A percentile compares a stretch with the other conserved stretches of the same genome.
phyloP scores from a whole-genome alignment of 106 monocot species.

The Allium sativum region DNA sequence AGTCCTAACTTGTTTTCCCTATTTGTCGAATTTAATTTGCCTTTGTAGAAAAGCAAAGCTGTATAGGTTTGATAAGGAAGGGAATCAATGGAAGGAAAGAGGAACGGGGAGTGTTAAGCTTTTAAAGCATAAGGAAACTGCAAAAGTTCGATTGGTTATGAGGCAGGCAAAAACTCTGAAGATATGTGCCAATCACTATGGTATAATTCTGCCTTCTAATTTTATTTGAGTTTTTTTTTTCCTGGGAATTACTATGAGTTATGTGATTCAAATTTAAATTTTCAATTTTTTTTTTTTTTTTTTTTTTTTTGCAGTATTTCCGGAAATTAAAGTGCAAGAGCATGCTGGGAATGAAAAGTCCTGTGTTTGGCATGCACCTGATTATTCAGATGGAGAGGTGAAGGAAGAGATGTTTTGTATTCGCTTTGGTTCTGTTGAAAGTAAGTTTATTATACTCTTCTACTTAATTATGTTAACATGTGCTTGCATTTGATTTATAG shows the following conservation, averaged over 20 bases:
- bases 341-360: slow-evolving; percentile 90
- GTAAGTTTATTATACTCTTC: slow-evolving; percentile 23
- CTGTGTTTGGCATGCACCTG: slow-evolving; percentile 94
- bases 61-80: slow-evolving; percentile 86
- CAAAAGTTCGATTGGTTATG: slow-evolving; percentile 89
- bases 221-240: background rate
- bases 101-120: slow-evolving; percentile 81
- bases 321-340: slow-evolving; percentile 64
- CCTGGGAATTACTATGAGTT: background rate
- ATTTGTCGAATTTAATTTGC: background rate
- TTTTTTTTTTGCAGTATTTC: slow-evolving; percentile 32
- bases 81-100: slow-evolving; percentile 92
- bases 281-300: background rate
- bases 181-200: slow-evolving; percentile 91
- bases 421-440: slow-evolving; percentile 83
- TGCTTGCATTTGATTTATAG: no score
- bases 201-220: slow-evolving; percentile 13
- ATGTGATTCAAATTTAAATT: background rate
- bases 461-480: background rate
- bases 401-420: slow-evolving; percentile 92
- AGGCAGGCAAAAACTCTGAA: slow-evolving; percentile 92
- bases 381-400: slow-evolving; percentile 89
- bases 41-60: slow-evolving; percentile 77
- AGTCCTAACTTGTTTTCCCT: background rate
- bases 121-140: slow-evolving; percentile 67